Conservation (phyloP, 2,329 filamentous ascomycete species). For the Claviceps digitariae region DNA sequence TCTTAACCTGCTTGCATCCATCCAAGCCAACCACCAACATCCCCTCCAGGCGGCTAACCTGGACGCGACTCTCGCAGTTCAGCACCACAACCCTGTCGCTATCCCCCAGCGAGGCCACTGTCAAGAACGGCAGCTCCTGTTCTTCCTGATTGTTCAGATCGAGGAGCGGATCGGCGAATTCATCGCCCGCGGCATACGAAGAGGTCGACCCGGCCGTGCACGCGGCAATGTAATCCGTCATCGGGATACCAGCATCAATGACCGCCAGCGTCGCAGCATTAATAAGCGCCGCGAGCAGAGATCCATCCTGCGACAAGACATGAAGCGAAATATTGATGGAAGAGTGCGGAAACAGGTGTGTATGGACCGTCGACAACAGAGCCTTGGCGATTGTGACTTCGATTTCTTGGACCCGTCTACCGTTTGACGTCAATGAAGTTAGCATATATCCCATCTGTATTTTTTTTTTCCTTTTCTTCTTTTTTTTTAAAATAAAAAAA, state of each 20-base stretch:
- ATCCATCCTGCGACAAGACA: conserved; percentile 81
- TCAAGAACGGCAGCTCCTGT: conserved; percentile 78
- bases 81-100: conserved; percentile 65
- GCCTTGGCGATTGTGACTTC: conserved; percentile 66
- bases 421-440: not conserved
- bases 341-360: conserved; percentile 77
- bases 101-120: conserved; percentile 65
- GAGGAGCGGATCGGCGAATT: conserved; percentile 60
- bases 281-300: conserved; percentile 73
- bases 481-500: too few species aligned
- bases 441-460: not conserved
- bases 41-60: conserved; percentile 67
- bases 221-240: conserved; percentile 81
- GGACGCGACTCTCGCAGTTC: conserved; percentile 79
- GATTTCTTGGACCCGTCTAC: conserved; percentile 66
- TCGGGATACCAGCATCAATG: conserved; percentile 88
- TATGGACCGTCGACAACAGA: conserved; percentile 66
- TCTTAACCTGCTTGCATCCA: conserved; percentile 74
- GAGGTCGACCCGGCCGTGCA: conserved; percentile 76
- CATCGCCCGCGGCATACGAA: conserved; percentile 50
- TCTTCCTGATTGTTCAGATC: conserved; percentile 72
- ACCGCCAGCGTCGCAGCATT: conserved; percentile 87
- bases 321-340: conserved; percentile 75
- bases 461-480: too few species aligned
- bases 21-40: conserved; percentile 90